Evolutionary conservation across 2,329 filamentous ascomycete species (phyloP), one percentile per base, ranked within the genome.

Genomic region (Epichloe aotearoae): DNA sequence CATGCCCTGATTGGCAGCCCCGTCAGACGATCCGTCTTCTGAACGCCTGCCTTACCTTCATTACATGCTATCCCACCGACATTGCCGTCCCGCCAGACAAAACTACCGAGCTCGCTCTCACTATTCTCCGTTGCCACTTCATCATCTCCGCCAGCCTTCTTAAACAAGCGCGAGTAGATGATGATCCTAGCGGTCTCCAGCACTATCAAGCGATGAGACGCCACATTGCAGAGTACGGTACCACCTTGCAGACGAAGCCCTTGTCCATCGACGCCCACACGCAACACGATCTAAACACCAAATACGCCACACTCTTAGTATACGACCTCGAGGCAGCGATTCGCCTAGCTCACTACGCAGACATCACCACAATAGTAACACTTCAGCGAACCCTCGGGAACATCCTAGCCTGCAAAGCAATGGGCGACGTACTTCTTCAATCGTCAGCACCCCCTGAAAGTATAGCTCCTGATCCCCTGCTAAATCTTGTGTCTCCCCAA

Each of bases 321-420:
- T 86, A 90, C 56, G 85, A 93, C 56, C 86, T 95, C 54, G 89
- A 95, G 68, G 84, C 81, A 2, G 80, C 83, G 0, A 68, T 86
- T 39, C 73, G 72, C 34, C 69, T 93, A 4, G 76, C 80, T 53
- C 72, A 76, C 19, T 93, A 83, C 84, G 76, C 85, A 42, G 73
- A 78, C 38, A 68, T 94, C 1, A 69, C 73, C 5, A 64, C 69
- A 15, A 77, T 88, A 7, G 74, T 93, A 20, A 60, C 74, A 50
- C 74, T 71, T 49, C 73, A 74, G 1, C 66, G 65, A 5, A 49
- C 59, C 1, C 79, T 73, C 51, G 63, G 66, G 17, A 70, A 71
- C 47, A 65, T 72, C 36, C 57, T 62, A 4, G 69, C 77, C 17
- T 78, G 78, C 51, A 80, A 84, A 54, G 71, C 77, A 1, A 82